A percentile compares a stretch with the other conserved stretches of the same genome.
Conservation (phyloP, 2,329 filamentous ascomycete species). For the Pestalotiopsis sp. region DNA sequence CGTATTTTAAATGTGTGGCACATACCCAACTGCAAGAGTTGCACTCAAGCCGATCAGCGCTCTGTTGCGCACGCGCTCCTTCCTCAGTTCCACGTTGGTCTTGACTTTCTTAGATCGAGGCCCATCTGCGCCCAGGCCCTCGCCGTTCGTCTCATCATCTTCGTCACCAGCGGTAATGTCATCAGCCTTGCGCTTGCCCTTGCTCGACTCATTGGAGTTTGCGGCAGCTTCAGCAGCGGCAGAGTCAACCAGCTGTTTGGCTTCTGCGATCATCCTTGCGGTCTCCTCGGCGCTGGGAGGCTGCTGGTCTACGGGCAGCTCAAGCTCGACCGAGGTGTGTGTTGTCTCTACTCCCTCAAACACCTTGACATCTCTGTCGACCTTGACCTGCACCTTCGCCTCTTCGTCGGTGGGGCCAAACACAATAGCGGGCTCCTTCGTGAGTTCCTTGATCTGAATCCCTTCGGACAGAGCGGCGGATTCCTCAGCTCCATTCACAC, state of each 20-base stretch:
- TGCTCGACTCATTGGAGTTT: constrained; percentile 43
- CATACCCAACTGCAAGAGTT: constrained; percentile 89
- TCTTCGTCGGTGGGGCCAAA: constrained; percentile 59
- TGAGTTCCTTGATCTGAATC: constrained; percentile 47
- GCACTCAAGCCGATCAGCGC: constrained; percentile 85
- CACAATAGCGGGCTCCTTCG: constrained; percentile 50
- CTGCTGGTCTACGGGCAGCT: constrained; percentile 67
- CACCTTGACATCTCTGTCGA: constrained; percentile 58
- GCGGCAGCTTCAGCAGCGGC: constrained; percentile 43
- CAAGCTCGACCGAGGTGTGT: constrained; percentile 74
- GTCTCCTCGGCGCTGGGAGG: constrained; percentile 78
- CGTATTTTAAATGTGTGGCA: constrained; percentile 30
- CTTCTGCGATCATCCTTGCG: constrained; percentile 80
- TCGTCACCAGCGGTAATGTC: constrained; percentile 71
- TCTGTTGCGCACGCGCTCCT: constrained; percentile 83
- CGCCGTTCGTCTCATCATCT: constrained; percentile 44
- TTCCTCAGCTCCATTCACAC: constrained; percentile 38
- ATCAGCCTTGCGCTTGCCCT: constrained; percentile 74
- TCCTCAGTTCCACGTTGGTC: constrained; percentile 80
- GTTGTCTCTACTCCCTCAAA: constrained; percentile 66
- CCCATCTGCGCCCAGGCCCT: constrained; percentile 40
- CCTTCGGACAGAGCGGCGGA: constrained; percentile 40
- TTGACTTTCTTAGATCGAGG: constrained; percentile 74
- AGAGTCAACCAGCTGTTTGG: constrained; percentile 83
- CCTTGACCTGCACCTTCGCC: constrained; percentile 67